Conservation (phyloP, 2,329 filamentous ascomycete species). For the Graphilbum ipis-grandicollis region DNA sequence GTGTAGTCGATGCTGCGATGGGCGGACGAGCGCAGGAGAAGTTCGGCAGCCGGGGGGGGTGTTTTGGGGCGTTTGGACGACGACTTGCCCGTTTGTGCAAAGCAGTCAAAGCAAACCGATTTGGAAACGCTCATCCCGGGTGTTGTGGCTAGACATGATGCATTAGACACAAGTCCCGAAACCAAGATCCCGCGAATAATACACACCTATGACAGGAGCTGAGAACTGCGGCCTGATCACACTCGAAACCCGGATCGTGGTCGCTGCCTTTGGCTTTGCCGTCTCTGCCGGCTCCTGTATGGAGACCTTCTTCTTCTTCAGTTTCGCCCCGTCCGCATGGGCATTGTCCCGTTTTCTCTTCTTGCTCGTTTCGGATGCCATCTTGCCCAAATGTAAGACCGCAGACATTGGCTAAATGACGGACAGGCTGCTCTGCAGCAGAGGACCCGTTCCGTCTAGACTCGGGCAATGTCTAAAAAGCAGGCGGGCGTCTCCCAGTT, state of each 20-base stretch:
- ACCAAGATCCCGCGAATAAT: neutral
- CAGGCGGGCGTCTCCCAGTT: too few species aligned
- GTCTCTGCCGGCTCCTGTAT: slow-evolving; percentile 16
- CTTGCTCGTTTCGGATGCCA: slow-evolving; percentile 13
- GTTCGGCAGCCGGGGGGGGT: slow-evolving; percentile 21
- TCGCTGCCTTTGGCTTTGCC: slow-evolving; percentile 9
- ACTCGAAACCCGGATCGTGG: slow-evolving; percentile 26
- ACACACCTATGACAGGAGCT: slow-evolving; percentile 24
- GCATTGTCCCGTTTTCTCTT: slow-evolving; percentile 37
- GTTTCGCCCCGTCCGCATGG: slow-evolving; percentile 17
- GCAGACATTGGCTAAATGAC: neutral
- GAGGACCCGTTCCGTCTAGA: too few species aligned
- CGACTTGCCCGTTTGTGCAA: slow-evolving; percentile 19
- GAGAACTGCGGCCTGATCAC: slow-evolving; percentile 26
- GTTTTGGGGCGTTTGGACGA: slow-evolving; percentile 13
- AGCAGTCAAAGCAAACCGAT: slow-evolving; percentile 28
- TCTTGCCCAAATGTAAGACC: slow-evolving; percentile 1
- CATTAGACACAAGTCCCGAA: too few species aligned
- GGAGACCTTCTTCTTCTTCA: slow-evolving; percentile 35
- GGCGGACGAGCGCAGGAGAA: slow-evolving; percentile 38
- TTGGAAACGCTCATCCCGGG: slow-evolving; percentile 21
- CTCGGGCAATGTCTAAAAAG: too few species aligned
- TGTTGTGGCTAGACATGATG: slow-evolving; percentile 18
- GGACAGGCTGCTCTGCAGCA: neutral
- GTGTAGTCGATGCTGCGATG: slow-evolving; percentile 44